Percentiles rank a stretch among this genome's conserved stretches.
Evolutionary conservation across 768 basidiomycete species (phyloP).

Genomic region (Kwoniella dendrophila): DNA sequence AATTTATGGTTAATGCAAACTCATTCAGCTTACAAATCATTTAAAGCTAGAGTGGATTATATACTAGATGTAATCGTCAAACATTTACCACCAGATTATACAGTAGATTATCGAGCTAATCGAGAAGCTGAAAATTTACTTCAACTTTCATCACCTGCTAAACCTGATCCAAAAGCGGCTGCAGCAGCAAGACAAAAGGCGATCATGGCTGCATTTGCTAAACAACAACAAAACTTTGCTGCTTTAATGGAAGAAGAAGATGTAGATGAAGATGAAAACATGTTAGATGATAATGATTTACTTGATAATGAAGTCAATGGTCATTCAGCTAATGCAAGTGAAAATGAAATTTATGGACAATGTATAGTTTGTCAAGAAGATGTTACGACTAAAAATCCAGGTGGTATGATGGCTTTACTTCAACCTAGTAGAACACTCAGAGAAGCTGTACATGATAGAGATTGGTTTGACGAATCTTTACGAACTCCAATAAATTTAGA

Average conservation of each 20-base stretch:
- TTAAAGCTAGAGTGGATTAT: slow-evolving; percentile 73
- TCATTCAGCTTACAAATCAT: slow-evolving; percentile 70
- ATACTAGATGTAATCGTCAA: slow-evolving; percentile 67
- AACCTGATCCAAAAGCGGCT: slow-evolving; percentile 27
- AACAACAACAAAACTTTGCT: slow-evolving; percentile 68
- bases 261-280: slow-evolving; percentile 58
- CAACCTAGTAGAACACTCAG: slow-evolving; percentile 86
- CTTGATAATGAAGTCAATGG: slow-evolving; percentile 47
- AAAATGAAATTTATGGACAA: slow-evolving; percentile 71
- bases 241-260: slow-evolving; percentile 73
- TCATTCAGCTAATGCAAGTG: slow-evolving; percentile 54
- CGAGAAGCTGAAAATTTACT: slow-evolving; percentile 21
- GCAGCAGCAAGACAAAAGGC: slow-evolving; percentile 69
- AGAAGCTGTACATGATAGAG: slow-evolving; percentile 65
- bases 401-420: slow-evolving; percentile 81
- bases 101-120: slow-evolving; percentile 34
- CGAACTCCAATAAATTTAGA: slow-evolving; percentile 70
- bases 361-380: slow-evolving; percentile 99
- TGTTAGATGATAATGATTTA: slow-evolving; percentile 65
- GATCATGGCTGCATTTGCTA: slow-evolving; percentile 94
- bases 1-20: slow-evolving; percentile 76
- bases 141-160: slow-evolving; percentile 6
- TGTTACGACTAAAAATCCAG: slow-evolving; percentile 69
- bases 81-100: slow-evolving; percentile 65
- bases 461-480: slow-evolving; percentile 72